These are phyloP conservation scores for Fomitiporia mediterranea DNA, from an alignment of 1,284 basidiomycete species.

Conservation along the genomic window DNA sequence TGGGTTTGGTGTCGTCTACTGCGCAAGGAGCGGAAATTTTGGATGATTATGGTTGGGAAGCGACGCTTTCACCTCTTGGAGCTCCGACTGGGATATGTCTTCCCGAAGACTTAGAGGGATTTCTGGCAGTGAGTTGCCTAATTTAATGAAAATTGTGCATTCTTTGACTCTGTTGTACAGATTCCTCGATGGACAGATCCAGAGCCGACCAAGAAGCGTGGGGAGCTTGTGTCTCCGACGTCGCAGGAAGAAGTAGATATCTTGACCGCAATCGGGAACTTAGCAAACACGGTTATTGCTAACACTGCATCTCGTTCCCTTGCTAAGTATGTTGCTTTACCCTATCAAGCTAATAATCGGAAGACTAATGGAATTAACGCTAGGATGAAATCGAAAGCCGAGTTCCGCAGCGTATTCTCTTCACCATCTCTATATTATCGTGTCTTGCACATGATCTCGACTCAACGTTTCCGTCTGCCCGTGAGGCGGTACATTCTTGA, in stretches of 20 bases:
- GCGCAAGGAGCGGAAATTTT: slow-evolving; percentile 76
- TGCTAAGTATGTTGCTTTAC: slow-evolving; percentile 54
- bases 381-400: slow-evolving; percentile 79
- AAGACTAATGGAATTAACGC: neutral
- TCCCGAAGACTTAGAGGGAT: slow-evolving; percentile 76
- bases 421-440: slow-evolving; percentile 80
- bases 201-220: slow-evolving; percentile 40
- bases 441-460: slow-evolving; percentile 80
- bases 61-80: slow-evolving; percentile 84
- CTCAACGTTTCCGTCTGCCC: slow-evolving; percentile 84
- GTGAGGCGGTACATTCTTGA: slow-evolving; percentile 91
- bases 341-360: neutral
- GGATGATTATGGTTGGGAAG: slow-evolving; percentile 90
- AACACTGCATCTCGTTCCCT: slow-evolving; percentile 87
- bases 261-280: slow-evolving; percentile 85
- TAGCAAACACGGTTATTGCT: slow-evolving; percentile 94
- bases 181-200: slow-evolving; percentile 72
- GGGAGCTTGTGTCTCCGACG: slow-evolving; percentile 58
- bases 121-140: slow-evolving; percentile 66
- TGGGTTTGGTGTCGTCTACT: slow-evolving; percentile 79
- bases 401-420: slow-evolving; percentile 71
- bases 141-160: neutral
- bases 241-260: slow-evolving; percentile 80
- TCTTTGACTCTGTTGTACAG: slow-evolving; percentile 36
- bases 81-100: slow-evolving; percentile 87